Evolutionary conservation across 2,329 filamentous ascomycete species (phyloP).

Genomic region (Diplodia intermedia): DNA sequence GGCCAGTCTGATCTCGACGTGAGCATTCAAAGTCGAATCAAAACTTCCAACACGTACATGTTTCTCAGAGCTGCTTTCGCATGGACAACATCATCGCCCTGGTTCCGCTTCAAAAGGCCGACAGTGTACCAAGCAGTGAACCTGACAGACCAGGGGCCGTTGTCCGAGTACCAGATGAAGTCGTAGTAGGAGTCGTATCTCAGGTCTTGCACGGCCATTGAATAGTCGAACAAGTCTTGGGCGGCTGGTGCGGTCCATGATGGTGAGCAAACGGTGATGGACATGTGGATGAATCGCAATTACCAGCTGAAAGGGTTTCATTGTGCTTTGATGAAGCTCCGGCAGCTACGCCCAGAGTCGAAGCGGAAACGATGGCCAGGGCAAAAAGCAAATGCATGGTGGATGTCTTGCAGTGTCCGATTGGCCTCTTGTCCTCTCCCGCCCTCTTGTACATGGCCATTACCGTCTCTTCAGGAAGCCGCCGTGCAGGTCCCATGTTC

Average conservation of each 20-base stretch:
- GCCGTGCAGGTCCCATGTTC: not conserved
- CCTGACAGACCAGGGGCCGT: conserved; percentile 52
- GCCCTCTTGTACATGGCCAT: not conserved
- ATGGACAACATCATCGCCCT: conserved; percentile 47
- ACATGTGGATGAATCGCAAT: not conserved
- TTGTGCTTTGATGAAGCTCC: not conserved
- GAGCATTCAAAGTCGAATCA: not conserved
- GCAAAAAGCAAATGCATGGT: not conserved
- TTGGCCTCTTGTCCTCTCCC: not conserved
- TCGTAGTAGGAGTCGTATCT: conserved; percentile 54
- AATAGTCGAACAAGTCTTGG: conserved; percentile 50
- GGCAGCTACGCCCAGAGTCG: too few species aligned
- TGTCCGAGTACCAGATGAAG: conserved; percentile 52
- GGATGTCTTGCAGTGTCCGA: not conserved
- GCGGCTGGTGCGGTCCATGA: conserved; percentile 39
- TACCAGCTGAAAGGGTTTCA: conserved; percentile 4
- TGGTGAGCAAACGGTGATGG: not conserved
- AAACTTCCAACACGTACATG: conserved; percentile 39
- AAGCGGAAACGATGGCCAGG: not conserved
- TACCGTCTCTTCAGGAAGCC: not conserved
- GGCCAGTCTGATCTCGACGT: conserved; percentile 37
- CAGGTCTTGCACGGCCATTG: conserved; percentile 50
- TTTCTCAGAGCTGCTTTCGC: conserved; percentile 48
- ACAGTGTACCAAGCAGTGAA: conserved; percentile 55
- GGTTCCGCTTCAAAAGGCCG: conserved; percentile 48